Conservation (phyloP, 129 eudicot species). For the Artemisia tridentata region DNA sequence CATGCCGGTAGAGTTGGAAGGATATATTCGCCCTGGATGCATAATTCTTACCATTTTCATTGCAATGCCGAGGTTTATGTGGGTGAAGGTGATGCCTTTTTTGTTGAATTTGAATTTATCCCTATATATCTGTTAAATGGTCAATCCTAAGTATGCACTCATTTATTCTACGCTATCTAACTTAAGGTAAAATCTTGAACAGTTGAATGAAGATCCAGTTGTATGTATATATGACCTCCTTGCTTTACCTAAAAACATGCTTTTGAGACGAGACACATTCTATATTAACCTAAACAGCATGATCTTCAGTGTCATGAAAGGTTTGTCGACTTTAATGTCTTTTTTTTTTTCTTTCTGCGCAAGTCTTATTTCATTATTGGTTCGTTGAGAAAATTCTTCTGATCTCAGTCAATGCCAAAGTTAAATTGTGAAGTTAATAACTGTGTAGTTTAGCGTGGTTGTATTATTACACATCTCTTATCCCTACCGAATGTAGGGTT, state of each 20-base stretch:
- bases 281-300: conserved; percentile 57
- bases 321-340: conserved; percentile 38
- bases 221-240: conserved; percentile 51
- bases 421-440: conserved; percentile 1
- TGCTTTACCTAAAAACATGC: conserved; percentile 67
- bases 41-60: conserved; percentile 78
- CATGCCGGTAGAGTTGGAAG: conserved; percentile 99
- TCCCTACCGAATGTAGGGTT: background rate
- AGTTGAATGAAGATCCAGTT: conserved; percentile 77
- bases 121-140: too few relatives aligned
- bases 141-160: too few relatives aligned
- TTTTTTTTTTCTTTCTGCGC: conserved; percentile 3
- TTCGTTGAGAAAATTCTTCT: background rate
- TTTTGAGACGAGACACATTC: conserved; percentile 69
- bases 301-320: conserved; percentile 63
- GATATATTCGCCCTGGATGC: conserved; percentile 97
- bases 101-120: background rate
- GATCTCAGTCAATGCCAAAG: background rate
- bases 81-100: conserved; percentile 65
- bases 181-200: conserved; percentile 25
- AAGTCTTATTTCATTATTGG: conserved; percentile 7
- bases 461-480: background rate
- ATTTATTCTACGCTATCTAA: too few relatives aligned
- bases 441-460: background rate
- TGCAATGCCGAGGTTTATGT: conserved; percentile 77